Base-by-base conservation (phyloP, 441 rosid genomes). In the Erodium trifolium region DNA sequence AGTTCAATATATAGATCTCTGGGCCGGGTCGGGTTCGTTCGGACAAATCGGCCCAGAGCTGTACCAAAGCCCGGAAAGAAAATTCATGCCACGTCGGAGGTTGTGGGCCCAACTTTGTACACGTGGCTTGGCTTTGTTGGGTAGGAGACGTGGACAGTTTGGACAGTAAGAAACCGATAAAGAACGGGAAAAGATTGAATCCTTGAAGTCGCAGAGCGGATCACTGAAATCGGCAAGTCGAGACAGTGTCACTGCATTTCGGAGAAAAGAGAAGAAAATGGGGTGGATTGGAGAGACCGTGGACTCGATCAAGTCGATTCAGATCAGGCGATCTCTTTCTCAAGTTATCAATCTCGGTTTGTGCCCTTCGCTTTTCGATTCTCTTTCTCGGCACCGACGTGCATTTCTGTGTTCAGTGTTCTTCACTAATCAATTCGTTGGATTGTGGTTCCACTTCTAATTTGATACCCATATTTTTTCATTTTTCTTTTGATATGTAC, bases 311-410 rank as follows among this genome's bases (percentile, higher is more conserved):
- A 81, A 77, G 70, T 72, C 84, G 1, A 68, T 75, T 41, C 73
- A 73, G 71, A 72, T 77, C 69, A 81, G 86, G 63, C 78, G 81
- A 34, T 8, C 71, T 63, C 70, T 85, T 35, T 60, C 68, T 68
- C 85, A 81, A 67, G 63, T 71, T 18, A 17, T 82, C 57, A 77
- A 60, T 45, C 84, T 85, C 49, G 88, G 88, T 82, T 65, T 57
- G 82, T 75, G 65, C 67, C n/a, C 14, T 23, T 23, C 27, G 2
- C 27, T 23, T 23, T 23, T 23, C 27, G 27, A 23, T 10, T 8
- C 2, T 0, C 53, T 47, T 45, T 13, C 53, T 11, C 53, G 14
- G 53, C n/a, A n/a, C n/a, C n/a, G n/a, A n/a, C n/a, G n/a, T n/a
- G n/a, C n/a, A n/a, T n/a, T n/a, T n/a, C n/a, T n/a, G n/a, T n/a